These are phyloP conservation scores for Wickerhamiella allomyrinae DNA, from an alignment of 805 yeast genomes.

Conservation along the genomic window DNA sequence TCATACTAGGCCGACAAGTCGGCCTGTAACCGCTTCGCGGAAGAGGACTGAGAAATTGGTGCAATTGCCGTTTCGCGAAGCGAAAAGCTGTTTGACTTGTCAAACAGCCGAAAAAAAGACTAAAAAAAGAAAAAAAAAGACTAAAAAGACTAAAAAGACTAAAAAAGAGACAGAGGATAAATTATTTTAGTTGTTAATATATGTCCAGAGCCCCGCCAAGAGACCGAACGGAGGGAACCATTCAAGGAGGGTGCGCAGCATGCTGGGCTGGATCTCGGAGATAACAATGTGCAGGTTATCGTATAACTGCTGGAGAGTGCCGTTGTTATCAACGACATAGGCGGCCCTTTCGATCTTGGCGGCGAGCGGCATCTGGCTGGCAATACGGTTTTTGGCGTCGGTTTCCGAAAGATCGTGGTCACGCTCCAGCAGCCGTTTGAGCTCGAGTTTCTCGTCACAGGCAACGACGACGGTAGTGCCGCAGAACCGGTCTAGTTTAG, in stretches of 20 bases:
- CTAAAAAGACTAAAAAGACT: no score
- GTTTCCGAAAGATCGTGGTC: constrained; percentile 49
- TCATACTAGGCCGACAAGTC: no score
- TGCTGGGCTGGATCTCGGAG: constrained; percentile 5
- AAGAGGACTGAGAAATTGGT: no score
- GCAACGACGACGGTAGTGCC: constrained; percentile 56
- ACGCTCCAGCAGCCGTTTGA: constrained; percentile 47
- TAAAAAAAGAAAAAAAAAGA: no score
- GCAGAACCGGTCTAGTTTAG: constrained; percentile 55
- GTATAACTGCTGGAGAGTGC: constrained; percentile 31
- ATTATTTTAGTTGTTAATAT: neutral
- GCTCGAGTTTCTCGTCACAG: constrained; percentile 44
- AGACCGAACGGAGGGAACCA: constrained; percentile 5
- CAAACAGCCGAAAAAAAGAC: no score
- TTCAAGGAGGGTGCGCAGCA: neutral
- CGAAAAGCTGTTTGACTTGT: no score
- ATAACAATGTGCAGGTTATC: constrained; percentile 31
- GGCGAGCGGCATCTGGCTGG: constrained; percentile 56
- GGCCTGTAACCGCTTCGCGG: no score
- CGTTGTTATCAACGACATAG: constrained; percentile 49
- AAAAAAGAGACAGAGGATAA: neutral
- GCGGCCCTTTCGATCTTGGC: constrained; percentile 50
- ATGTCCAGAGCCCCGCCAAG: neutral
- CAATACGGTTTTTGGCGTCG: constrained; percentile 61
- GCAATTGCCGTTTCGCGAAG: no score